Percentiles rank a stretch among this genome's conserved stretches.
Evolutionary conservation across 2,329 filamentous ascomycete species (phyloP).

Genomic region (Graphilbum ipis-grandicollis): DNA sequence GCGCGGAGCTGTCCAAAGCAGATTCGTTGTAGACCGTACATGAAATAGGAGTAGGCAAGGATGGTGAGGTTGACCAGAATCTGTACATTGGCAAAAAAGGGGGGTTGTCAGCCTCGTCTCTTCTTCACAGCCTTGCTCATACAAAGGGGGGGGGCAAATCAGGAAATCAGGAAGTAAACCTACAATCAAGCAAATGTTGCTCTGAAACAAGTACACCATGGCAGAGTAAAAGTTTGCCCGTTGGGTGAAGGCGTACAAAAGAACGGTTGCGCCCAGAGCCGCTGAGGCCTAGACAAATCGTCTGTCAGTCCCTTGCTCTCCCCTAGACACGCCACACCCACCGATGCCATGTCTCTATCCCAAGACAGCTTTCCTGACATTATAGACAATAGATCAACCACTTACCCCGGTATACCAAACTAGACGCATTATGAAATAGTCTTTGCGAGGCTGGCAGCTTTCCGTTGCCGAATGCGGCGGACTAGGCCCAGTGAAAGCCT

Average conservation of each 20-base stretch:
- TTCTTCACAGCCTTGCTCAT: too few relatives aligned
- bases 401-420: slow-evolving; percentile 44
- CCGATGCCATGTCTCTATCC: too few relatives aligned
- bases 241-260: slow-evolving; percentile 84
- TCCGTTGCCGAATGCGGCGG: too few relatives aligned
- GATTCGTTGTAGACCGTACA: slow-evolving; percentile 76
- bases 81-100: slow-evolving; percentile 21
- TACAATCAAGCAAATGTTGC: slow-evolving; percentile 87
- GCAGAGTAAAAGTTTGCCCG: slow-evolving; percentile 97
- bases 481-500: not conserved
- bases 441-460: not conserved
- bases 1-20: slow-evolving; percentile 82
- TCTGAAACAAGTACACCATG: slow-evolving; percentile 91
- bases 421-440: slow-evolving; percentile 32
- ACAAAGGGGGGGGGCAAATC: not conserved
- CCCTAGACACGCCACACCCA: too few relatives aligned
- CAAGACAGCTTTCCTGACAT: too few relatives aligned
- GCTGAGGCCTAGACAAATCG: slow-evolving; percentile 66
- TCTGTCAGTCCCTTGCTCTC: too few relatives aligned
- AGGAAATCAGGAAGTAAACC: slow-evolving; percentile 12
- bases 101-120: not conserved
- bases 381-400: too few relatives aligned
- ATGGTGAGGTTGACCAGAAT: slow-evolving; percentile 85
- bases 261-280: slow-evolving; percentile 65
- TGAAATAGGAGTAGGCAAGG: slow-evolving; percentile 59